phyloP scores from a whole-genome alignment of 257 asterid genomes.

The Solanum pimpinellifolium region DNA sequence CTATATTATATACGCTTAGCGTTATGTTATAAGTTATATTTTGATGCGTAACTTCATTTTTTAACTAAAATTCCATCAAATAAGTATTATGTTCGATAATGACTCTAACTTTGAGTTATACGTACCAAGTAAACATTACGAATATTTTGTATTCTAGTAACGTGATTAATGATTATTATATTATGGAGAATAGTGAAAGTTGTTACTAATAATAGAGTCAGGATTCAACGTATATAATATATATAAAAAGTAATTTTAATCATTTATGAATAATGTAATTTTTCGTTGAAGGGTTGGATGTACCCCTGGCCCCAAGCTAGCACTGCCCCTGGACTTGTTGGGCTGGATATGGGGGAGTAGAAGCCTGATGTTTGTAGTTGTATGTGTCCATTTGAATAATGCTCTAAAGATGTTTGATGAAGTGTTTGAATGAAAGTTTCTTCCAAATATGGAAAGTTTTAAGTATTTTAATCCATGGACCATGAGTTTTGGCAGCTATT shows the following conservation, averaged over 20 bases:
- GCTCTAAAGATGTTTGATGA: slow-evolving; percentile 70
- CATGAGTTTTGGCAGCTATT: slow-evolving; percentile 53
- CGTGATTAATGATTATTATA: not conserved
- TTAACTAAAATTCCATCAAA: no score
- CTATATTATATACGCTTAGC: not conserved
- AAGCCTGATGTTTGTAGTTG: slow-evolving; percentile 44
- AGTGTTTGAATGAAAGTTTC: slow-evolving; percentile 57
- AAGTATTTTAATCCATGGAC: slow-evolving; percentile 67
- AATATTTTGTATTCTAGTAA: not conserved
- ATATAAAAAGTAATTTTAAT: not conserved
- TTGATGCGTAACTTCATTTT: no score
- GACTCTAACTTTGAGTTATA: not conserved
- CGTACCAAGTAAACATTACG: not conserved
- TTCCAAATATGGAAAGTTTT: slow-evolving; percentile 51
- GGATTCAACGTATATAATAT: not conserved
- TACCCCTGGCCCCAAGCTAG: not conserved
- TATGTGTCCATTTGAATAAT: slow-evolving; percentile 22
- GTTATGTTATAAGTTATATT: no score
- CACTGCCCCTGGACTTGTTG: not conserved
- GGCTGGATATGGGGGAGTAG: slow-evolving; percentile 32
- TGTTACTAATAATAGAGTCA: not conserved
- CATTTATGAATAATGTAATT: no score
- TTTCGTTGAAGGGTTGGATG: not conserved
- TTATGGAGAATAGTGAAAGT: not conserved
- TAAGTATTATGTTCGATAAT: not conserved